These are phyloP conservation scores for Perkinsus marinus DNA, from an alignment of 169 alveolate genomes.

Conservation along the genomic window DNA sequence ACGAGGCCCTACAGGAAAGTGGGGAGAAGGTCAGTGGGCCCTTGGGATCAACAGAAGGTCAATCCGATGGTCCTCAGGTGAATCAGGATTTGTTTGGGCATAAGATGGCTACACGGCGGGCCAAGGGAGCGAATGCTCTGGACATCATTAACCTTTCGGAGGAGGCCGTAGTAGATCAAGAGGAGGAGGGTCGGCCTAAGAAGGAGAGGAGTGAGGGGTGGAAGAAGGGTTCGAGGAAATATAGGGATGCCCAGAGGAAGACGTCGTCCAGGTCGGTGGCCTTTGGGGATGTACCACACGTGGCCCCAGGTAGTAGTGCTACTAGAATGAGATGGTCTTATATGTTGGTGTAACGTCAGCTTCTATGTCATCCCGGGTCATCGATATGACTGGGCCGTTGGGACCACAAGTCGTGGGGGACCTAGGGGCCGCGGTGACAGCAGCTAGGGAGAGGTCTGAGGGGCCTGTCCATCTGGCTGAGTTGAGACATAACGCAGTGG, in stretches of 20 bases:
- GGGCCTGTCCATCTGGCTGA: background rate
- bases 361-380: background rate
- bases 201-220: background rate
- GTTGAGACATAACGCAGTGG: background rate
- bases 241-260: background rate
- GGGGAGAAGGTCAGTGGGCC: background rate
- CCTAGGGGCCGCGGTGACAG: background rate
- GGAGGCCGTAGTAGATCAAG: background rate
- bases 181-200: background rate
- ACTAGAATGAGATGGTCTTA: background rate
- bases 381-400: background rate
- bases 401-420: background rate
- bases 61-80: background rate
- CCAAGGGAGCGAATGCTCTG: background rate
- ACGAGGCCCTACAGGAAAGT: constrained; percentile 13
- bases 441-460: background rate
- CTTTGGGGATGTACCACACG: background rate
- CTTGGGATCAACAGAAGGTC: background rate
- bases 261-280: background rate
- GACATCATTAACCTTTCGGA: background rate
- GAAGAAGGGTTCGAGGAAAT: background rate
- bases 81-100: background rate
- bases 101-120: background rate
- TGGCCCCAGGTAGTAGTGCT: background rate
- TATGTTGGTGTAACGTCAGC: background rate